These are phyloP conservation scores for Colletotrichum sp. DNA, from an alignment of 2,329 filamentous ascomycete genomes.

Conservation along the genomic window DNA sequence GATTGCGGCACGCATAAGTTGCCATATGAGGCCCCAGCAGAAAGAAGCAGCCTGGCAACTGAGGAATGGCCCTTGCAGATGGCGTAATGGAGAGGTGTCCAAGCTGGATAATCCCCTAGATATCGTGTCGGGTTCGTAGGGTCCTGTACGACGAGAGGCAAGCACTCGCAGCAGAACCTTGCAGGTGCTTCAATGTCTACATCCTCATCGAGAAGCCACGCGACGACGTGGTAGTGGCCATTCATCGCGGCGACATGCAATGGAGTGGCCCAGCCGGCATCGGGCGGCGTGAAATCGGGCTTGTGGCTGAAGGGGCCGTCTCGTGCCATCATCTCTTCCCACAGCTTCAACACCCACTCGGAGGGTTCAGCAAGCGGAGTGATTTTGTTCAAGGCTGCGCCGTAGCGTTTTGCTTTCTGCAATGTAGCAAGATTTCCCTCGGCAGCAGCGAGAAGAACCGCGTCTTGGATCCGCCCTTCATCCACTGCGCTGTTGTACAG, in stretches of 20 bases:
- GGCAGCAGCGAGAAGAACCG: not conserved
- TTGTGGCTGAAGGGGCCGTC: not conserved
- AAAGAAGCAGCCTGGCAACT: not conserved
- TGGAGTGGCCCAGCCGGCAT: not conserved
- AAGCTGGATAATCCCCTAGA: not conserved
- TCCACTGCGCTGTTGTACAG: not conserved
- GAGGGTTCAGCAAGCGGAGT: not conserved
- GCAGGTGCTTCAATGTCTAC: not conserved
- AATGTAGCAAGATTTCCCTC: not conserved
- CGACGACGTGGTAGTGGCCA: not conserved
- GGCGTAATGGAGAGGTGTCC: not conserved
- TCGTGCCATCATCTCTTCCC: not conserved
- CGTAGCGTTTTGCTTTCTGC: not conserved
- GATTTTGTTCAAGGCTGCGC: not conserved
- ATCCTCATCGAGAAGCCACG: not conserved
- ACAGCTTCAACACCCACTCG: not conserved
- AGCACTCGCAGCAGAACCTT: not conserved
- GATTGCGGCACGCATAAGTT: not conserved
- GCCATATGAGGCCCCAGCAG: not conserved
- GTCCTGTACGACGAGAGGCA: not conserved
- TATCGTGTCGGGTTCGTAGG: not conserved
- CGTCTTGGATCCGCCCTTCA: not conserved
- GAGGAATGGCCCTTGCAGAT: not conserved
- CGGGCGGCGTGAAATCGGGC: not conserved
- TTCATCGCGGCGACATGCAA: not conserved